phyloP scores from a whole-genome alignment of 192 early-diverging fungal genomes.

The Coemansia sp. region DNA sequence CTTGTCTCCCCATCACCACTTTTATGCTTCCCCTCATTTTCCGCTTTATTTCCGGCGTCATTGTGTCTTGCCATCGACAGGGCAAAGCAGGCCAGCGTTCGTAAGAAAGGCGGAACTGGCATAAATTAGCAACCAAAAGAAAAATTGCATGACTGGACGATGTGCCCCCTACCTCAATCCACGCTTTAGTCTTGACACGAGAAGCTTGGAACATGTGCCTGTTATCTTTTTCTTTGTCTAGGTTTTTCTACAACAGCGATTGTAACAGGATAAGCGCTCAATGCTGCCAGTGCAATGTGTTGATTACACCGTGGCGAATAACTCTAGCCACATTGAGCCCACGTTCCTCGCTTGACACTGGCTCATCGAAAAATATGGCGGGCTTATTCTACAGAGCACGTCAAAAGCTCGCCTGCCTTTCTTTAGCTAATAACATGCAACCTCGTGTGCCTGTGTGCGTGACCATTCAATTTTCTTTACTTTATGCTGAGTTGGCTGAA shows the following conservation, averaged over 20 bases:
- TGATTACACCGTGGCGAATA: not conserved
- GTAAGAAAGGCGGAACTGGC: not conserved
- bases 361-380: not conserved
- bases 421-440: conserved; percentile 3
- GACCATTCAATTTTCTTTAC: conserved; percentile 5
- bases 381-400: not conserved
- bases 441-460: conserved; percentile 3
- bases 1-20: not conserved
- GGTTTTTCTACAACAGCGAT: not conserved
- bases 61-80: conserved; percentile 4
- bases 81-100: not conserved
- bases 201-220: not conserved
- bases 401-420: not conserved
- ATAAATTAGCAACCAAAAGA: conserved; percentile 6
- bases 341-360: not conserved
- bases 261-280: not conserved
- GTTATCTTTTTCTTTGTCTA: not conserved
- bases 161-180: not conserved
- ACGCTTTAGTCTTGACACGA: not conserved
- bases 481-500: not conserved
- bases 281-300: not conserved
- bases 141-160: conserved; percentile 2
- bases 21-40: conserved; percentile 1
- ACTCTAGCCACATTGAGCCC: not conserved
- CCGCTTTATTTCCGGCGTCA: conserved; percentile 7